Conservation (phyloP, 768 basidiomycete genomes). For the Porpolomopsis calyptriformis region DNA sequence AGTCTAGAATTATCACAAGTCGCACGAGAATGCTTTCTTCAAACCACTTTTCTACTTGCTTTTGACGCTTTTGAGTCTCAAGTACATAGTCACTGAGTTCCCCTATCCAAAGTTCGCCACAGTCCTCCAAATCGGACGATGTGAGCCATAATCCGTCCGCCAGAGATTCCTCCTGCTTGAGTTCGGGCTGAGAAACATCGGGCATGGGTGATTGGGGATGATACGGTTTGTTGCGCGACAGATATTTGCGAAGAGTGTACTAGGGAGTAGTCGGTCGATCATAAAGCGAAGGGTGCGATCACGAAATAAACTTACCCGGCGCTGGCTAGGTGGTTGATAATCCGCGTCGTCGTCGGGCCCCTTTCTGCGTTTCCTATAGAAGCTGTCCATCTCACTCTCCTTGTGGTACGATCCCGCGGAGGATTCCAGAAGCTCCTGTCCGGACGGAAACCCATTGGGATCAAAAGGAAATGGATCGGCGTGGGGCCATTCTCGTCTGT, state of each 20-base stretch:
- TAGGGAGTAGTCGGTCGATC: conserved; percentile 9
- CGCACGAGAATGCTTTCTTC: conserved; percentile 55
- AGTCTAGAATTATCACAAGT: conserved; percentile 4
- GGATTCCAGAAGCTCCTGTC: conserved; percentile 24
- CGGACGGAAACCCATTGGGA: conserved; percentile 21
- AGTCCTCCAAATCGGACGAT: conserved; percentile 78
- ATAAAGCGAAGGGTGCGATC: conserved; percentile 4
- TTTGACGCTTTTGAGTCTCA: conserved; percentile 64
- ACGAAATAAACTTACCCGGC: conserved; percentile 41
- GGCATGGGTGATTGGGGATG: conserved; percentile 20
- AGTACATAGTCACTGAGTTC: conserved; percentile 61
- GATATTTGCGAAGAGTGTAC: conserved; percentile 34
- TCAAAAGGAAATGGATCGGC: conserved; percentile 3
- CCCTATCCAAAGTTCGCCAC: conserved; percentile 62
- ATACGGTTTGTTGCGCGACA: conserved; percentile 27
- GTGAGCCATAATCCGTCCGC: conserved; percentile 37
- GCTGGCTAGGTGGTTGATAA: conserved; percentile 35
- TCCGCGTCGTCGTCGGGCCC: conserved; percentile 42
- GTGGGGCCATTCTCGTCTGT: conserved; percentile 9
- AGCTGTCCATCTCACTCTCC: conserved; percentile 16
- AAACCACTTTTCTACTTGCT: conserved; percentile 65
- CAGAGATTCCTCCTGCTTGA: conserved; percentile 17
- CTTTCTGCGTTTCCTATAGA: conserved; percentile 41
- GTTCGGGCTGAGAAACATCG: conserved; percentile 18
- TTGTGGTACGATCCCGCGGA: conserved; percentile 7